Evolutionary conservation across 306 rosid genomes (phyloP).

Genomic region (Lathyrus aphaca): DNA sequence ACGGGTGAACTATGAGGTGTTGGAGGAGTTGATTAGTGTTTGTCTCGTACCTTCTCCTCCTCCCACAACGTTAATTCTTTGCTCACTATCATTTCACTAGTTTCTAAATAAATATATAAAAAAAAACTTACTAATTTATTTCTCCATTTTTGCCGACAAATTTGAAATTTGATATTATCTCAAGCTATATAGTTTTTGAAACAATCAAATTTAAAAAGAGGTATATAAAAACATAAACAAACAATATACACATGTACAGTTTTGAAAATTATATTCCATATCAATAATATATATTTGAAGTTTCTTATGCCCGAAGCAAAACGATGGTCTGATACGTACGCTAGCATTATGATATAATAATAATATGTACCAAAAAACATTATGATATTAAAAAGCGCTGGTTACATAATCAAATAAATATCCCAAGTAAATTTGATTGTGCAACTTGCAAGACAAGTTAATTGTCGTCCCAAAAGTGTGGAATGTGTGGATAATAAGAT

Average conservation of each 20-base stretch:
- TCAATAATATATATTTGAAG: background rate
- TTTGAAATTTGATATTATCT: background rate
- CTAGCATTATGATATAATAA: no score
- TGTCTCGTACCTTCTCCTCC: background rate
- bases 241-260: background rate
- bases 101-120: background rate
- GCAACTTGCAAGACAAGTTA: conserved; percentile 15
- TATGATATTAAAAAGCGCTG: no score
- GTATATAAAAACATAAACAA: background rate
- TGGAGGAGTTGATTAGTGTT: conserved; percentile 23
- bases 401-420: background rate
- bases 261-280: no score
- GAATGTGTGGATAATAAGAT: conserved; percentile 8
- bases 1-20: background rate
- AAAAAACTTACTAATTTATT: background rate
- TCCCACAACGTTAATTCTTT: conserved; percentile 2
- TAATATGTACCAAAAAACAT: no score
- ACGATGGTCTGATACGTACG: background rate
- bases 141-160: background rate
- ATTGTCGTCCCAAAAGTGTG: conserved; percentile 24
- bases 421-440: background rate
- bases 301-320: background rate
- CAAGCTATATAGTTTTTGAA: background rate
- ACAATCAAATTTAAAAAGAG: no score
- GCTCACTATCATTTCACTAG: conserved; percentile 3